Base-by-base conservation (phyloP, 106 monocot species). In the Chionographis japonica region DNA sequence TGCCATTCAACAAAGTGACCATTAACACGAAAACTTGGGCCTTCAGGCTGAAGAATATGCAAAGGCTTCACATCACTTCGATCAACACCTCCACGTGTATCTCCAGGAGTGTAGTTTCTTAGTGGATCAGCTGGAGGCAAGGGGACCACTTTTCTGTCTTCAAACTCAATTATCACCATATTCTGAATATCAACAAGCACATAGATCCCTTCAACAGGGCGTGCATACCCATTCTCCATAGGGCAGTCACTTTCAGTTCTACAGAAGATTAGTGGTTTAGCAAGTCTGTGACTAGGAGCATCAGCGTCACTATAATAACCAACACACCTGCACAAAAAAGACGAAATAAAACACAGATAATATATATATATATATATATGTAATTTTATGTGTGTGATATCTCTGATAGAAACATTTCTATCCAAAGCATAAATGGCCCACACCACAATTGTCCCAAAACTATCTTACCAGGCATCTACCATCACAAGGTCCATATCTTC, bases 401-500 rank as follows among this genome's bases (percentile, higher is more conserved):
- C 27, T 27, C 27, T 27, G 27, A 27, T 27, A 27, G 27, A 27
- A 27, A 27, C 27, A 27, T 27, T 27, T 27, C 27, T 27, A 27
- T 27, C 27, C 27, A 18, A 11, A 61, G 58, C 3, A 54, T 6
- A 17, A 39, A 27, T 27, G 27, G 27, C 27, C 16, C 16, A 60
- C 17, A 3, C 50, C 57, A 63, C 5, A 73, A 68, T 40, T 40
- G 16, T 6, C 10, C 20, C 40, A 42, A 9, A 54, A 16, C 13
- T n/a, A 66, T 50, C 80, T 70, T 80, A 98, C 97, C 97, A 98
- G 40, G 97, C 86, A 83, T 98, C 97, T 42, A 98, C 97, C 97
- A 98, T 98, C 18, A 98, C 97, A 63, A 98, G 97, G 72, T 98
- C 97, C 97, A 98, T 92, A 78, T 98, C 97, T 40, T 98, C 97